A percentile compares a stretch with the other conserved stretches of the same genome.
phyloP scores from a whole-genome alignment of 2,329 filamentous ascomycete genomes.

The Ceratocystis destructans region DNA sequence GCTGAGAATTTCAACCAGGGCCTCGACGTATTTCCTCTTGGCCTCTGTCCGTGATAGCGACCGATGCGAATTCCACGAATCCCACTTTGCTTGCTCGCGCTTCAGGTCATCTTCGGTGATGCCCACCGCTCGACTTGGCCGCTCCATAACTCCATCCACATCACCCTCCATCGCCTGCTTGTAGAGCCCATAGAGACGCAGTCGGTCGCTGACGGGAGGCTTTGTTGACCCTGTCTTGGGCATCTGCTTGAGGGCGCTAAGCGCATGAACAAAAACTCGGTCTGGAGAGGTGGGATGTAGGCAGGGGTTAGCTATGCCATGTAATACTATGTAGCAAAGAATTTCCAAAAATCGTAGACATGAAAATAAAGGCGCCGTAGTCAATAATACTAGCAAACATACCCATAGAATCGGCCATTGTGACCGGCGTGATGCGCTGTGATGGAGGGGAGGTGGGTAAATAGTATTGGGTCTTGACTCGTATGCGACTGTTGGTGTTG shows the following conservation, averaged over 20 bases:
- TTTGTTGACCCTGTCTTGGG: slow-evolving; percentile 82
- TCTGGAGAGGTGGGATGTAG: slow-evolving; percentile 40
- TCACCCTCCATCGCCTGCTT: slow-evolving; percentile 99
- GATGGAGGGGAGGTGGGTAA: not conserved
- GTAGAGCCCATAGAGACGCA: slow-evolving; percentile 93
- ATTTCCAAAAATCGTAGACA: not conserved
- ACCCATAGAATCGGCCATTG: slow-evolving; percentile 31
- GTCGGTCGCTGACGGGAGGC: slow-evolving; percentile 69
- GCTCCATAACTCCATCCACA: slow-evolving; percentile 84
- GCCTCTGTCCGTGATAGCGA: slow-evolving; percentile 78
- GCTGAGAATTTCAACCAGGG: slow-evolving; percentile 93
- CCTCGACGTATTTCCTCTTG: slow-evolving; percentile 86
- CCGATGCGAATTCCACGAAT: slow-evolving; percentile 85
- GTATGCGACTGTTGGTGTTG: not conserved
- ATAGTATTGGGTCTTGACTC: not conserved
- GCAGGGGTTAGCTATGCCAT: slow-evolving; percentile 1
- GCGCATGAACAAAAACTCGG: slow-evolving; percentile 94
- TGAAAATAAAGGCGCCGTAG: not conserved
- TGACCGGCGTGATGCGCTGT: slow-evolving; percentile 3
- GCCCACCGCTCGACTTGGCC: slow-evolving; percentile 44
- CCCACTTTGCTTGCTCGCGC: slow-evolving; percentile 60
- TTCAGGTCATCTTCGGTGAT: slow-evolving; percentile 40
- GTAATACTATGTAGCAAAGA: not conserved
- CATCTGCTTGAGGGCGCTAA: slow-evolving; percentile 97
- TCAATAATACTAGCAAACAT: slow-evolving; percentile 20